Base-by-base conservation (phyloP, 805 yeast genomes). In the Grigorovia humatica region DNA sequence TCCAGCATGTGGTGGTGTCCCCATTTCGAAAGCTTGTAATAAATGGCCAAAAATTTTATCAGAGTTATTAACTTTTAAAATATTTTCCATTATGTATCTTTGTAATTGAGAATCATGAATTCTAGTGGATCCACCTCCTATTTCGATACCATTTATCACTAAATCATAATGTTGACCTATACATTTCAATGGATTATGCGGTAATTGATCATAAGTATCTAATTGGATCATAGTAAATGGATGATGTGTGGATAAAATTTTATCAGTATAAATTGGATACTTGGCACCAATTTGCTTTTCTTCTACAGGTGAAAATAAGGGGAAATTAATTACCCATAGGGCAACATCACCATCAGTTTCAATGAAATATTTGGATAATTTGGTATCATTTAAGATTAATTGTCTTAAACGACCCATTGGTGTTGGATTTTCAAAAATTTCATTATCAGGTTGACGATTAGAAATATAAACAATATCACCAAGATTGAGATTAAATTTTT, bases 1-100 rank as follows among this genome's bases (percentile, higher is more conserved):
- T 0, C 99, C 99, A 1, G 97, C 96, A 69, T 93, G 99, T 0
- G 99, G 99, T 1, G 99, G 99, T 62, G 98, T 88, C 1, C 99
- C 99, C 70, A 85, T 80, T 23, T 79, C 79, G 51, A 93, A 78
- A 0, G 96, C 96, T 43, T 74, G 72, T 35, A 93, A 72, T 43
- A 93, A 72, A 68, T 93, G 99, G 0, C 96, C 95, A 71, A 93
- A 93, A 9, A 88, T 70, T 40, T 65, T 63, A 46, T 82, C 75
- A 29, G 86, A 77, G 55, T 87, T 70, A 1, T 62, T 48, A 12
- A 93, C 82, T 8, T 75, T 68, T 32, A 93, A 73, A 11, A 91
- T 73, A 23, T 80, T 67, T 46, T 81, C 71, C 59, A 93, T 82
- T 5, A 93, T 77, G 63, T 72, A 87, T 51, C 76, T 74, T 67